Percentiles rank a stretch among this genome's conserved stretches.
Evolutionary conservation across 2,329 filamentous ascomycete genomes (phyloP).

Genomic region (Cucurbitaria berberidis): DNA sequence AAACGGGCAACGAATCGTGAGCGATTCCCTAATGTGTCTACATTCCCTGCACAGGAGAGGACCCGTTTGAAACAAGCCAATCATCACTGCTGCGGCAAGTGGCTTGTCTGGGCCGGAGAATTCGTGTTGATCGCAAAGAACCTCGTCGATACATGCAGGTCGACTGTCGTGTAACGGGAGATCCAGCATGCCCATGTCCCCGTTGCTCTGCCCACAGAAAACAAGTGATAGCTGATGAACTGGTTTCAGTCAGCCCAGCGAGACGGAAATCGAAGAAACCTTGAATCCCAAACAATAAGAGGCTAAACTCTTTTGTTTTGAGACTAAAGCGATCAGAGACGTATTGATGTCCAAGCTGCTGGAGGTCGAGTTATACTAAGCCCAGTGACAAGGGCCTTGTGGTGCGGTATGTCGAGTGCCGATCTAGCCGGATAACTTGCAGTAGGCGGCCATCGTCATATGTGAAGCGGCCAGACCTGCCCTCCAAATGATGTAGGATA

Average conservation of each 20-base stretch:
- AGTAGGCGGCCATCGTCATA: slow-evolving; percentile 2
- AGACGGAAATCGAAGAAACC: background rate
- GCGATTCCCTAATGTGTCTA: slow-evolving; percentile 1
- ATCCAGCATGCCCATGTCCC: slow-evolving; percentile 6
- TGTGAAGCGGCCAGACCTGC: slow-evolving; percentile 6
- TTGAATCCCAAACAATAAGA: background rate
- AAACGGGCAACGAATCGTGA: background rate
- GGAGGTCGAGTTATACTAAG: background rate
- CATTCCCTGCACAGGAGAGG: slow-evolving; percentile 4
- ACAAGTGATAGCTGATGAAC: slow-evolving; percentile 19
- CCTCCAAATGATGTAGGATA: slow-evolving; percentile 1
- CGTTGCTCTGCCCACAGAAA: slow-evolving; percentile 15
- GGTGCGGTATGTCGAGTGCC: background rate
- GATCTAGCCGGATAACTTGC: slow-evolving; percentile 1
- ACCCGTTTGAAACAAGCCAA: slow-evolving; percentile 13
- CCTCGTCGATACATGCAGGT: slow-evolving; percentile 21
- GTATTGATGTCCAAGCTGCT: background rate
- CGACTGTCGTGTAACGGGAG: slow-evolving; percentile 27
- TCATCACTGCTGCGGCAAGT: slow-evolving; percentile 17
- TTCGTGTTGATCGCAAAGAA: slow-evolving; percentile 20
- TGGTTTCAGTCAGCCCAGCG: background rate
- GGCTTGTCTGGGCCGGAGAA: slow-evolving; percentile 23
- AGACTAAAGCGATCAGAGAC: background rate
- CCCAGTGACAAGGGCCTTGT: slow-evolving; percentile 1
- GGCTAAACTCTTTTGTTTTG: background rate